phyloP scores from a whole-genome alignment of 495 filamentous ascomycete genomes.

The Choiromyces venosus region DNA sequence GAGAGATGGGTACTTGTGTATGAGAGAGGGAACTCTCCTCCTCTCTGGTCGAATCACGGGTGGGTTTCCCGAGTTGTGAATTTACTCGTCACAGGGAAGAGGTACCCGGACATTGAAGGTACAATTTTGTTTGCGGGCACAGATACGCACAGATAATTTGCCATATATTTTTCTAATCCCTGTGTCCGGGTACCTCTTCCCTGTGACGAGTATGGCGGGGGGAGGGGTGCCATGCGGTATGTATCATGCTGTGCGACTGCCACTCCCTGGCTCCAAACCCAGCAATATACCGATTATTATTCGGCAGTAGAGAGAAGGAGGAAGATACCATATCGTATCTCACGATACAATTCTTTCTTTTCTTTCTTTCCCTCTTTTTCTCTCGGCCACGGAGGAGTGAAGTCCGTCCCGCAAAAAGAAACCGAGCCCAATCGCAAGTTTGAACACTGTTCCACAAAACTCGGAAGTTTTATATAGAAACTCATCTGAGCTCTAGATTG shows the following conservation, averaged over 20 bases:
- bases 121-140: too few species aligned
- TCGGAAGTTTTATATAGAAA: background rate
- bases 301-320: background rate
- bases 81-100: too few species aligned
- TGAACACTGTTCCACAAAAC: background rate
- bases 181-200: too few species aligned
- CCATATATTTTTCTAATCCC: too few species aligned
- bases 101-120: too few species aligned
- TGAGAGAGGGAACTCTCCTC: background rate
- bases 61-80: background rate
- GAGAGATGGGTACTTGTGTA: background rate
- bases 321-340: background rate
- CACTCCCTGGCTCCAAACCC: background rate
- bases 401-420: background rate
- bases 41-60: background rate
- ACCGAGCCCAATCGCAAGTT: background rate
- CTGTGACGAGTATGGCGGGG: too few species aligned
- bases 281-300: background rate
- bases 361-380: background rate
- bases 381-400: background rate
- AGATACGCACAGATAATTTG: too few species aligned
- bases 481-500: background rate
- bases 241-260: slow-evolving; percentile 1
- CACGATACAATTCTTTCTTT: background rate
- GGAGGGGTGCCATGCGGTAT: background rate